Conservation (phyloP, 1,139 yeast species). For the Zygoascus meyerae region DNA sequence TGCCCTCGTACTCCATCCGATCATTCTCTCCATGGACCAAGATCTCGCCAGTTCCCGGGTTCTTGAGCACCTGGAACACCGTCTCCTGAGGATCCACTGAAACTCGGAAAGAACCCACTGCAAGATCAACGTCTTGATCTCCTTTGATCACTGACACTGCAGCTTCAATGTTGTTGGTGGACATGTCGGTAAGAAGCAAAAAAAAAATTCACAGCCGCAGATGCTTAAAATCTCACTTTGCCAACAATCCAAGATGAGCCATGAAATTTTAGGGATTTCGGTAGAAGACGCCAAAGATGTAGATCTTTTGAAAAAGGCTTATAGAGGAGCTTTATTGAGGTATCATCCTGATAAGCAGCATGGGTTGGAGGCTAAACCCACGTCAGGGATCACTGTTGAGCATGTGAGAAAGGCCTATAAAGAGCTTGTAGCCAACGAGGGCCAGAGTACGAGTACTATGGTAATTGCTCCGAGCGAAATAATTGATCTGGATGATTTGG, state of each 20-base stretch:
- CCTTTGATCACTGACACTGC: conserved; percentile 5
- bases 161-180: conserved; percentile 1
- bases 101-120: conserved; percentile 64
- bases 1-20: conserved; percentile 68
- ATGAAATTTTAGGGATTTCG: conserved; percentile 45
- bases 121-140: conserved; percentile 11
- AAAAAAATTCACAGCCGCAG: conserved; percentile 10
- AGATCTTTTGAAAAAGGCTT: conserved; percentile 53
- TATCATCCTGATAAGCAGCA: conserved; percentile 69
- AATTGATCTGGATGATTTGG: conserved; percentile 52
- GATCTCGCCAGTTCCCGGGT: conserved; percentile 39
- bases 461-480: conserved; percentile 44
- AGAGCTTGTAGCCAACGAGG: conserved; percentile 42
- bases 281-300: conserved; percentile 28
- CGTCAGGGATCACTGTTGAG: conserved; percentile 30
- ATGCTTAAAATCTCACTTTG: background rate
- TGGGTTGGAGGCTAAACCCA: background rate
- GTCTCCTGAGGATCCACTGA: conserved; percentile 55
- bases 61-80: conserved; percentile 58
- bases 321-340: conserved; percentile 49
- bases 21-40: conserved; percentile 75
- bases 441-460: conserved; percentile 37
- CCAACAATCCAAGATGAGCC: conserved; percentile 28
- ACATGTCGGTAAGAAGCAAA: background rate
- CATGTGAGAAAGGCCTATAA: conserved; percentile 56